These are phyloP conservation scores for Arthrobotrys sinensis DNA, from an alignment of 2,329 filamentous ascomycete genomes.

Conservation along the genomic window DNA sequence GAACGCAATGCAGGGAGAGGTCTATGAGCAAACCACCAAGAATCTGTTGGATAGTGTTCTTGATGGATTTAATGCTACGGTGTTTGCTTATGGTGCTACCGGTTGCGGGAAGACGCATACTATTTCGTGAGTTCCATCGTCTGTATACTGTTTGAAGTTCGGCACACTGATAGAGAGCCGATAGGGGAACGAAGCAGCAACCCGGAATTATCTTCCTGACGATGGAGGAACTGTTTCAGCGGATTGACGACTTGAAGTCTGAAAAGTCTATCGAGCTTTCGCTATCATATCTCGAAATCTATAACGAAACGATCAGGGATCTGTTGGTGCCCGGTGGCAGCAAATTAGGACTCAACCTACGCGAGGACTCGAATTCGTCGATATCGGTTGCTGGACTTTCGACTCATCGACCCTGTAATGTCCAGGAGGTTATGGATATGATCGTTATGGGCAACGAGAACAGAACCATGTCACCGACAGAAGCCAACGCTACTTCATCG, in stretches of 20 bases:
- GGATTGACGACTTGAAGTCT: constrained; percentile 86
- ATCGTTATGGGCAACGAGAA: constrained; percentile 95
- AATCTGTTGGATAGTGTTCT: constrained; percentile 92
- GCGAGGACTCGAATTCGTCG: constrained; percentile 92
- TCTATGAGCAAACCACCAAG: constrained; percentile 94
- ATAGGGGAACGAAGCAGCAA: constrained; percentile 86
- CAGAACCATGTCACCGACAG: constrained; percentile 95
- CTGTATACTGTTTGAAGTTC: too few relatives aligned
- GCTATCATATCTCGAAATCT: constrained; percentile 96
- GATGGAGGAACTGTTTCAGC: constrained; percentile 98
- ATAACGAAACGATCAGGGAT: constrained; percentile 98
- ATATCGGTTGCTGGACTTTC: constrained; percentile 92
- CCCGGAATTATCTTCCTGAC: constrained; percentile 98
- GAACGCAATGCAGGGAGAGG: constrained; percentile 89
- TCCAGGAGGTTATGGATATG: constrained; percentile 99
- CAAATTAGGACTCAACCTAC: constrained; percentile 83
- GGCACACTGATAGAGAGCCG: background rate
- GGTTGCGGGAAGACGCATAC: constrained; percentile 99
- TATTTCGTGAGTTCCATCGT: constrained; percentile 71
- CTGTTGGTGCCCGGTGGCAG: constrained; percentile 87
- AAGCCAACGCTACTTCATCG: constrained; percentile 96
- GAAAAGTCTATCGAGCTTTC: constrained; percentile 93
- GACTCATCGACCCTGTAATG: constrained; percentile 90
- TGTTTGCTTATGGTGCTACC: constrained; percentile 97
- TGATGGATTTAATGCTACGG: constrained; percentile 98